Base-by-base conservation (phyloP, 495 filamentous ascomycete species). In the Coniosporium apollinis region DNA sequence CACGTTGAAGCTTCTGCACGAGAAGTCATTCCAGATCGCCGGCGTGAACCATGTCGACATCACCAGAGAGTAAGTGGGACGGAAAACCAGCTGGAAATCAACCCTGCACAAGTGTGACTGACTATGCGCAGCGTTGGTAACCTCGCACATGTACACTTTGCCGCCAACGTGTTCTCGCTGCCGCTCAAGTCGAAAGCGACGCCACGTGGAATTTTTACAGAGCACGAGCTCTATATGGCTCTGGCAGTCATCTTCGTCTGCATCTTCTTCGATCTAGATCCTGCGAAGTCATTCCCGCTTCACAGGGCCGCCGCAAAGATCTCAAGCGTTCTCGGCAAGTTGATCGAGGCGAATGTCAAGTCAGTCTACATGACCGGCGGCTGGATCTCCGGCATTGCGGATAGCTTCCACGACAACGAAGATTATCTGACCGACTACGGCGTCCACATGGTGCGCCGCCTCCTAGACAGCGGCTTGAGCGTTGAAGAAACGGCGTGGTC, bases 181-280 rank as follows among this genome's bases (percentile, higher is more conserved):
- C 76, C 82, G 0, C 57, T 92, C 40, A 79, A 80, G 58, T 76
- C 70, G 22, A 66, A 72, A 40, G 67, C 74, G 19, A 71, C 75
- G 47, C 64, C 72, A 8, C 67, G 66, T 39, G 79, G 78, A 4
- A 57, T 82, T 22, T 86, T 83, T 58, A 79, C 72, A 5, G 77
- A 81, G 45, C 70, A 86, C 24, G 80, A 89, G 55, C 57, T 89
- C 39, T 85, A 83, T 55, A 72, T 69, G 54, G 69, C 75, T n/a
- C 58, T 91, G 5, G 64, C 78, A 0, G 62, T 74, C 19, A 65
- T 85, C 37, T 84, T 72, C 48, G 55, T 52, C 17, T 61, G 59
- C 40, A 55, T 70, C 20, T 72, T 70, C 58, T 66, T 68, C 42
- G 69, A 73, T 33, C 39, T 66, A 1, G 70, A 74, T 24, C 48